phyloP scores from a whole-genome alignment of 768 basidiomycete species.

The Mycena galericulata region DNA sequence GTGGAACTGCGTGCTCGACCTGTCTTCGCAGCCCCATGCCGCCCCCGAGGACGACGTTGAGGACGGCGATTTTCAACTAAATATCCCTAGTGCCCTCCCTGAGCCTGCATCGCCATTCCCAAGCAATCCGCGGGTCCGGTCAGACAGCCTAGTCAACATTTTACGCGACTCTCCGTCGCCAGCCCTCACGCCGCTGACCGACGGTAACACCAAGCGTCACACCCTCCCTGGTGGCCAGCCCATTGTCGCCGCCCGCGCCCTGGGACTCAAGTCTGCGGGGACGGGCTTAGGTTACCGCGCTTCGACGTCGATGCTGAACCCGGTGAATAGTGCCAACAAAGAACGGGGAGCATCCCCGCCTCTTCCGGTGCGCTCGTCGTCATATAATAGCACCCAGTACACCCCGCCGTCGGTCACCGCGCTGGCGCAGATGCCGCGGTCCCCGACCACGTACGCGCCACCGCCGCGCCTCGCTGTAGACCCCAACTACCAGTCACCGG shows the following conservation, averaged over 20 bases:
- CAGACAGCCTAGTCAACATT: conserved; percentile 31
- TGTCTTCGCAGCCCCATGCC: conserved; percentile 54
- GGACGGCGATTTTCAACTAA: conserved; percentile 45
- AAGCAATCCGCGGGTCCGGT: conserved; percentile 9
- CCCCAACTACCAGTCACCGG: conserved; percentile 34
- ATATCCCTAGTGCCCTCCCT: conserved; percentile 64
- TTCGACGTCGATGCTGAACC: conserved; percentile 40
- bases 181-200: conserved; percentile 36
- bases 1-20: conserved; percentile 92
- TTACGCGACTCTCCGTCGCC: conserved; percentile 32
- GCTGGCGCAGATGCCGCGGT: conserved; percentile 52
- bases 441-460: conserved; percentile 68
- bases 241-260: conserved; percentile 45
- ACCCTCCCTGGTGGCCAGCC: conserved; percentile 55
- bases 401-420: conserved; percentile 47
- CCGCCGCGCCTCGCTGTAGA: conserved; percentile 51
- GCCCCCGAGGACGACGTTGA: conserved; percentile 48
- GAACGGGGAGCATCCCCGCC: conserved; percentile 33
- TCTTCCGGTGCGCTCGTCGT: conserved; percentile 32
- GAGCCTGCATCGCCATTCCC: conserved; percentile 89
- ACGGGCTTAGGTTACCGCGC: conserved; percentile 35
- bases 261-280: conserved; percentile 29
- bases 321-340: conserved; percentile 34
- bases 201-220: conserved; percentile 66
- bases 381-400: conserved; percentile 39